Evolutionary conservation across 352 stramenopile species (phyloP).

Genomic region (Paralagenidium karlingii): DNA sequence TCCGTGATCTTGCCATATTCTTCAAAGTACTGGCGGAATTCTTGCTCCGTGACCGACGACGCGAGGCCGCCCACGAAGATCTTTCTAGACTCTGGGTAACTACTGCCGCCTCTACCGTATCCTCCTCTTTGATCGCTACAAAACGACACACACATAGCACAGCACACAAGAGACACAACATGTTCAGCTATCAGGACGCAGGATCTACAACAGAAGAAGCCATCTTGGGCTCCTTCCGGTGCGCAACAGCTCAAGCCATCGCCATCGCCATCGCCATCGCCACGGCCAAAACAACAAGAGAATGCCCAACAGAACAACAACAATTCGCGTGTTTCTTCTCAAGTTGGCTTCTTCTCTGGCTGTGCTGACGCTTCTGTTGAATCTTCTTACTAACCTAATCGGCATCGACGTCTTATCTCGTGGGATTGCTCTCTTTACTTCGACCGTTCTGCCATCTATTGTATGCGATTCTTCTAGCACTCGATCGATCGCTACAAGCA

Average conservation of each 20-base stretch:
- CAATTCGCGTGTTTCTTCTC: constrained; percentile 1
- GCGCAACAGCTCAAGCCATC: no score
- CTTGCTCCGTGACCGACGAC: constrained; percentile 75
- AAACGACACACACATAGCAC: no score
- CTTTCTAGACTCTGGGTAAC: constrained; percentile 75
- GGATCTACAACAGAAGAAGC: no score
- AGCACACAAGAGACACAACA: no score
- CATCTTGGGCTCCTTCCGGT: no score
- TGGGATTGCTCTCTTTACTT: constrained; percentile 87
- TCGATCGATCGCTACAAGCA: constrained; percentile 52
- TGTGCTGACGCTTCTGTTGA: not conserved
- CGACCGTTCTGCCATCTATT: constrained; percentile 83
- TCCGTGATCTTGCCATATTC: constrained; percentile 85
- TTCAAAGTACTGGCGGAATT: constrained; percentile 88
- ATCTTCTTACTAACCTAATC: constrained; percentile 58
- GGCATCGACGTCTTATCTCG: constrained; percentile 59
- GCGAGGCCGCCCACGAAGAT: constrained; percentile 88
- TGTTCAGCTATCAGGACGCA: no score
- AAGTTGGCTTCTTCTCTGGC: not conserved
- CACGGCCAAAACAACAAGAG: no score
- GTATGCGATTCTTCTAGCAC: constrained; percentile 79
- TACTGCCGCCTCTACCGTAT: constrained; percentile 9
- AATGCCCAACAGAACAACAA: not conserved
- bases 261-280: no score
- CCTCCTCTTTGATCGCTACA: constrained; percentile 2